phyloP scores from a whole-genome alignment of 1,139 yeast genomes.

The Diutina catenulata region DNA sequence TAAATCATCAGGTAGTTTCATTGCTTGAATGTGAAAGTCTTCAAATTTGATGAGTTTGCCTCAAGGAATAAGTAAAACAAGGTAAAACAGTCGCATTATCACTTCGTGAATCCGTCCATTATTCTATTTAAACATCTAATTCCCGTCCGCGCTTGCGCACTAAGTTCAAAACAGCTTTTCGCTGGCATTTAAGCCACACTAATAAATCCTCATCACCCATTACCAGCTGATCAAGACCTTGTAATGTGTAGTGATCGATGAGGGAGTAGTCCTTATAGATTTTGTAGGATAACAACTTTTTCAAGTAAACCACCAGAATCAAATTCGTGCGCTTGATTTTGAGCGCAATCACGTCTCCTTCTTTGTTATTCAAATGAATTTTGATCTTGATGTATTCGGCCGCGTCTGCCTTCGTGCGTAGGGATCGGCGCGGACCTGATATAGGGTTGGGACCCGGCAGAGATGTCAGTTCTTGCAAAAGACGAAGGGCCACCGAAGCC shows the following conservation, averaged over 20 bases:
- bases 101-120: too few species aligned
- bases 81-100: too few species aligned
- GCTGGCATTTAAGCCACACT: slow-evolving; percentile 13
- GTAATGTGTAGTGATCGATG: slow-evolving; percentile 19
- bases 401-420: not conserved
- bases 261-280: slow-evolving; percentile 23
- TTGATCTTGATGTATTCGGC: slow-evolving; percentile 20
- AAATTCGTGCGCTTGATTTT: slow-evolving; percentile 18
- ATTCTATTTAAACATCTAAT: too few species aligned
- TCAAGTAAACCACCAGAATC: slow-evolving; percentile 19
- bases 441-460: not conserved
- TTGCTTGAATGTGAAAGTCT: too few species aligned
- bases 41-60: too few species aligned
- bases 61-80: too few species aligned
- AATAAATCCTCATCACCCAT: slow-evolving; percentile 15
- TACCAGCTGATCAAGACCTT: slow-evolving; percentile 9
- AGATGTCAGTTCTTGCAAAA: too few species aligned
- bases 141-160: too few species aligned
- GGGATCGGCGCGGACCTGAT: not conserved
- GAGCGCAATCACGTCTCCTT: slow-evolving; percentile 22
- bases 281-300: slow-evolving; percentile 20
- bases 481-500: not conserved
- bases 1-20: too few species aligned
- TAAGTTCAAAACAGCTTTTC: slow-evolving; percentile 20
- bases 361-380: slow-evolving; percentile 19